Evolutionary conservation across 2,329 filamentous ascomycete species (phyloP), one percentile per base, ranked within the genome.

Genomic region (Sporothrix humicola): DNA sequence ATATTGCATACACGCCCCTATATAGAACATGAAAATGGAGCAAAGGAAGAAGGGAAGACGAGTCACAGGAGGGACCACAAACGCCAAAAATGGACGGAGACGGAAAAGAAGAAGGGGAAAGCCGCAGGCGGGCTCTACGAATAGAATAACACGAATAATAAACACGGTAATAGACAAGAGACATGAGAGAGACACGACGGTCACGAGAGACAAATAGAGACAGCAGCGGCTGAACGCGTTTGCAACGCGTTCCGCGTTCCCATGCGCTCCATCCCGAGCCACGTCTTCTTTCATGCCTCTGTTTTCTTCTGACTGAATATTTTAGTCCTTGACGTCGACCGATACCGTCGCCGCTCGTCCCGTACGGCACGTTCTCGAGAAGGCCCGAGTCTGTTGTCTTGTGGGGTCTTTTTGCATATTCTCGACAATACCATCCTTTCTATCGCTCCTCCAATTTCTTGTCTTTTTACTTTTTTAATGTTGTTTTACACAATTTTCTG

Each of bases 301-400:
- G 23, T 6, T 31, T 52, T n/a, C 48, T 52, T 23, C 26, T 8
- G 3, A n/a, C 26, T 59, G 26, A 37, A 37, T 37, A 37, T 37
- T 37, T 7, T 37, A 6, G 31, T n/a, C 13, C 4, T 59, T 48
- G 61, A 48, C 20, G 42, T 66, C 61, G 61, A 66, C 61, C 37
- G 46, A 37, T 46, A 12, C 65, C 46, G 46, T 23, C 65, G 23
- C 23, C 13, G 20, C 37, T 23, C 15, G 23, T 50, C 46, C 65
- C 65, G 48, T 37, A 68, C 65, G 65, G 65, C 65, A 68, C 46
- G 20, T 52, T 31, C 65, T 52, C 46, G 65, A 68, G 46, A 68
- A 68, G 65, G 63, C 46, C 46, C 65, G 65, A 68, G 65, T 68
- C 46, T 68, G 23, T 52, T 20, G 17, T 12, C 65, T 52, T 52